phyloP scores from a whole-genome alignment of 2,329 filamentous ascomycete genomes.

The Curvularia verruculosa region DNA sequence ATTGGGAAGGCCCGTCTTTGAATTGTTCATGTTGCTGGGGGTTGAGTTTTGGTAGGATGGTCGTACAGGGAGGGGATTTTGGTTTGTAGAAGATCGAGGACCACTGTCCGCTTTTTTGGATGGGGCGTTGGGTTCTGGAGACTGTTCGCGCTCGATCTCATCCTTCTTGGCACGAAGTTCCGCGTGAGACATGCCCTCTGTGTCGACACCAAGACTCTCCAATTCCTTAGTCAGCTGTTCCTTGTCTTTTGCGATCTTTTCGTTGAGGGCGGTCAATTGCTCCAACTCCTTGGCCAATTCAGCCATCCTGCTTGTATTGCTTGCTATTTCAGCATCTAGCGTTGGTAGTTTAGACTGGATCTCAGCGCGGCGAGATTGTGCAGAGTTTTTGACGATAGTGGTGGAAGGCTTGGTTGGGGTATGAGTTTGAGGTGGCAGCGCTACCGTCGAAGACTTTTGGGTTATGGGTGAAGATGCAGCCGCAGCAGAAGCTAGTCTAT shows the following conservation, averaged over 20 bases:
- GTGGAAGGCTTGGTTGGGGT: constrained; percentile 1
- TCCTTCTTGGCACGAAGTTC: constrained; percentile 53
- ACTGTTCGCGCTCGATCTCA: constrained; percentile 43
- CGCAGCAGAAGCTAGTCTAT: constrained; percentile 23
- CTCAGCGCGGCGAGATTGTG: constrained; percentile 52
- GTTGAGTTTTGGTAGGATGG: not conserved
- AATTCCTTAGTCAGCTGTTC: constrained; percentile 56
- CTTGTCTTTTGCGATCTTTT: constrained; percentile 51
- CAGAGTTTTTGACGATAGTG: constrained; percentile 15
- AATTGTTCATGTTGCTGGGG: not conserved
- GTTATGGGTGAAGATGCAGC: constrained; percentile 13
- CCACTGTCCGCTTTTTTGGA: not conserved
- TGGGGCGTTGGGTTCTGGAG: constrained; percentile 12
- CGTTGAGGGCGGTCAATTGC: constrained; percentile 47
- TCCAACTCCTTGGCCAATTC: constrained; percentile 55
- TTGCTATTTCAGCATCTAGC: constrained; percentile 54
- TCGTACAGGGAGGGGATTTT: not conserved
- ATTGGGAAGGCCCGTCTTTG: not conserved
- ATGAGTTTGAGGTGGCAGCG: constrained; percentile 5
- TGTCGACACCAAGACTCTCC: constrained; percentile 56
- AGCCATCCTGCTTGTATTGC: constrained; percentile 48
- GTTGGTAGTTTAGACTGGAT: constrained; percentile 57
- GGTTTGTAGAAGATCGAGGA: not conserved
- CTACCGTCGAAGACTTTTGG: constrained; percentile 7
- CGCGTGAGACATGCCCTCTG: constrained; percentile 54